Percentiles rank a stretch among this genome's conserved stretches.
Evolutionary conservation across 768 basidiomycete genomes (phyloP).

Genomic region (Dacryopinax spathularia): DNA sequence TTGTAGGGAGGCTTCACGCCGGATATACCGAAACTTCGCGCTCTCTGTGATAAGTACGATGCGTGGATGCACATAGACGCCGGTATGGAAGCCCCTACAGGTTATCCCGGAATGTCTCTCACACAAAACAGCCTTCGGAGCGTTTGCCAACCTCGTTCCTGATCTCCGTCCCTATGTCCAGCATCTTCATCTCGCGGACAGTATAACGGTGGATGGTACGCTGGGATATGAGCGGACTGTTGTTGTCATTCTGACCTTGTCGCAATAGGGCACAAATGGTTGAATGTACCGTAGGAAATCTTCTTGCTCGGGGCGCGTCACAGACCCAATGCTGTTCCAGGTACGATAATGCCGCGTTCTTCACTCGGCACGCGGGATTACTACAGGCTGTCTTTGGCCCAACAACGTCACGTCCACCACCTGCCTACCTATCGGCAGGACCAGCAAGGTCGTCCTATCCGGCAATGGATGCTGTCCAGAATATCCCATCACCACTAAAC

Average conservation of each 20-base stretch:
- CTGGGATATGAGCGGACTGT: background rate
- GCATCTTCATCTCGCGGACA: conserved; percentile 28
- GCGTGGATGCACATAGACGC: conserved; percentile 34
- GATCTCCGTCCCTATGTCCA: conserved; percentile 19
- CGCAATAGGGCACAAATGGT: conserved; percentile 24
- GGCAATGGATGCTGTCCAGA: conserved; percentile 8
- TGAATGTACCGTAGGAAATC: conserved; percentile 26
- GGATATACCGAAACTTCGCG: conserved; percentile 20
- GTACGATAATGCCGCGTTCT: conserved; percentile 29
- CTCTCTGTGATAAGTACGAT: conserved; percentile 24
- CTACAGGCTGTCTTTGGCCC: conserved; percentile 26
- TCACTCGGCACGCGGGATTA: conserved; percentile 18
- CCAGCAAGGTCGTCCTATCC: background rate
- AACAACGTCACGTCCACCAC: conserved; percentile 16
- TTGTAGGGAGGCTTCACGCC: conserved; percentile 23
- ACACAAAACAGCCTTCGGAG: conserved; percentile 33
- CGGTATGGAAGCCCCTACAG: conserved; percentile 17
- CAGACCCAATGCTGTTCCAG: conserved; percentile 9
- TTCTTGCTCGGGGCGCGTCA: background rate
- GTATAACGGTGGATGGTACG: conserved; percentile 29
- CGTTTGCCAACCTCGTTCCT: conserved; percentile 27
- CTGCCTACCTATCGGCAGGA: conserved; percentile 27
- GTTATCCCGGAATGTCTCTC: background rate
- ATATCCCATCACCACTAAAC: conserved; percentile 26
- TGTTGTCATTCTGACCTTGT: background rate